Evolutionary conservation across 768 basidiomycete species (phyloP).

Genomic region (Tephrocybe sp.): DNA sequence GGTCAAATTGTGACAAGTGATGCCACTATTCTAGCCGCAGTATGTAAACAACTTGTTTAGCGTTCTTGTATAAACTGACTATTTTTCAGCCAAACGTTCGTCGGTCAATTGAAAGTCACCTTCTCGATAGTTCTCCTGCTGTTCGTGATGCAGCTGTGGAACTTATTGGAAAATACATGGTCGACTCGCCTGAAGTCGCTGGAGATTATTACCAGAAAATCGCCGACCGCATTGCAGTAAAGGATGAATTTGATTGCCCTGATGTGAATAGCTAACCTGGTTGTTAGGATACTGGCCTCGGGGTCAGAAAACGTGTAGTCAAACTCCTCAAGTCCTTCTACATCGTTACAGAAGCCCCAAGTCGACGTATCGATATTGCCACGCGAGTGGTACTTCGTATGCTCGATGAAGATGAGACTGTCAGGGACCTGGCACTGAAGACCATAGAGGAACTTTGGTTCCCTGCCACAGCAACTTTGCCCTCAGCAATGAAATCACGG

Average conservation of each 20-base stretch:
- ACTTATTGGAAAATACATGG: conserved; percentile 95
- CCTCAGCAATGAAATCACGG: conserved; percentile 40
- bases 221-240: conserved; percentile 86
- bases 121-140: conserved; percentile 88
- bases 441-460: conserved; percentile 94
- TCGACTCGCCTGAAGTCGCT: conserved; percentile 85
- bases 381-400: conserved; percentile 80
- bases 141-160: conserved; percentile 98
- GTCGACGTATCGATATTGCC: conserved; percentile 75
- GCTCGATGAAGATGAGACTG: conserved; percentile 91
- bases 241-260: conserved; percentile 22
- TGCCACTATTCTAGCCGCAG: conserved; percentile 74
- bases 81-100: conserved; percentile 68
- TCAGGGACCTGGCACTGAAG: conserved; percentile 91
- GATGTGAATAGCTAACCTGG: background rate
- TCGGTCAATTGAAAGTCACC: conserved; percentile 83
- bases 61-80: conserved; percentile 2
- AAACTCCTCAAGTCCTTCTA: conserved; percentile 90
- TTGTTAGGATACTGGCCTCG: conserved; percentile 85
- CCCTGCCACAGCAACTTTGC: conserved; percentile 30
- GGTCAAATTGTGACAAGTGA: conserved; percentile 91
- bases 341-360: conserved; percentile 54
- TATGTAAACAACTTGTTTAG: conserved; percentile 32
- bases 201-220: conserved; percentile 88
- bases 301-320: conserved; percentile 94